These are phyloP conservation scores for Mrakia blollopis DNA, from an alignment of 768 basidiomycete species.

Conservation along the genomic window DNA sequence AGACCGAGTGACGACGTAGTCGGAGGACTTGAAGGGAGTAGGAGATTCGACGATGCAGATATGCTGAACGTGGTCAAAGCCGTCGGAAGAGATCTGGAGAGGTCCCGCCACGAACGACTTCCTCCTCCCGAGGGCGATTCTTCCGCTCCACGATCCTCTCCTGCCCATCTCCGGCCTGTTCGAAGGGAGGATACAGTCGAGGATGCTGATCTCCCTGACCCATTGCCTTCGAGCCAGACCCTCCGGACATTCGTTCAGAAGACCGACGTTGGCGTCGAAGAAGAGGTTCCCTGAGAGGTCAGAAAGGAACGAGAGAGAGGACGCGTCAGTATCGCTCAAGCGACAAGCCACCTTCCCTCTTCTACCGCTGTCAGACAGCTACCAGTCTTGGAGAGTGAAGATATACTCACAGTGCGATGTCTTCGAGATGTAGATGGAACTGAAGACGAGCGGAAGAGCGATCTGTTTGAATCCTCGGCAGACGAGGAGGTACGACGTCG, in stretches of 20 bases:
- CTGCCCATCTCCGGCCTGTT: neutral
- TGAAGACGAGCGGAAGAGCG: neutral
- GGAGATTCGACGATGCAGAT: neutral
- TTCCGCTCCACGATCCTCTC: neutral
- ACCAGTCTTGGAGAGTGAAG: neutral
- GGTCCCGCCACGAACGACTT: no score
- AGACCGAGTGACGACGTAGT: neutral
- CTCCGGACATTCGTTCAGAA: neutral
- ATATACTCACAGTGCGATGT: neutral
- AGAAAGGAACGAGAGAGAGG: neutral
- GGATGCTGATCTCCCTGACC: neutral
- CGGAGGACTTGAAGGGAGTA: neutral
- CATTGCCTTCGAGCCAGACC: neutral
- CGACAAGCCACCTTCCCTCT: neutral
- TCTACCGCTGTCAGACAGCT: no score
- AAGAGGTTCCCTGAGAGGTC: neutral
- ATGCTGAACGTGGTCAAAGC: neutral
- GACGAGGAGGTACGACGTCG: neutral
- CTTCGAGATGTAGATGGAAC: constrained; percentile 7
- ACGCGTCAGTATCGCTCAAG: neutral
- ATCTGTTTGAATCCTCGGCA: neutral
- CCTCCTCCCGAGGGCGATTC: neutral
- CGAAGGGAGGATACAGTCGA: neutral
- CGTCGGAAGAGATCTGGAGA: neutral
- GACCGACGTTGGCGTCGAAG: neutral